phyloP scores from a whole-genome alignment of 2,329 filamentous ascomycete genomes.

The Scolecobasidium constrictum region DNA sequence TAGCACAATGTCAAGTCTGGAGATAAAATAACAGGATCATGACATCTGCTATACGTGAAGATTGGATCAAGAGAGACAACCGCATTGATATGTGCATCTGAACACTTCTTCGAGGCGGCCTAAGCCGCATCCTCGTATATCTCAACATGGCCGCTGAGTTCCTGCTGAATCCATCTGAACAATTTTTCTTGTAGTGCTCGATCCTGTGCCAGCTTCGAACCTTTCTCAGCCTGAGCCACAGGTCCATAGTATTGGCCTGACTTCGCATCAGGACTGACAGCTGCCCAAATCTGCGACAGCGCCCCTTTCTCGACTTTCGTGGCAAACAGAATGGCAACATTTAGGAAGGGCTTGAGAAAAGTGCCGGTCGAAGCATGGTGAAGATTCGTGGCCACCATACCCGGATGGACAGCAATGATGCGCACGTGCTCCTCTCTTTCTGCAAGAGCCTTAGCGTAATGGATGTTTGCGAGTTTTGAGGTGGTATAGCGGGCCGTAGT shows the following conservation, averaged over 20 bases:
- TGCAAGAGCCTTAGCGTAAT: constrained; percentile 33
- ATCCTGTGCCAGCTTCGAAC: constrained; percentile 8
- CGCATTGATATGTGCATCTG: too few species aligned
- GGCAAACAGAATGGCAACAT: not conserved
- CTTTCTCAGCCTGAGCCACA: not conserved
- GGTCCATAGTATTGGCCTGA: constrained; percentile 7
- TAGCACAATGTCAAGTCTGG: too few species aligned
- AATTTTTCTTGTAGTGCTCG: constrained; percentile 10
- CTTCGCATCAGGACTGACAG: not conserved
- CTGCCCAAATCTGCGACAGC: constrained; percentile 9
- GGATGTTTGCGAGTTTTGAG: constrained; percentile 40
- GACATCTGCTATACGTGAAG: too few species aligned
- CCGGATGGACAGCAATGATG: constrained; percentile 35
- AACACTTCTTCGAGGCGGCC: too few species aligned
- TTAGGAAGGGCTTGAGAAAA: too few species aligned
- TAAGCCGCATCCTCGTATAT: too few species aligned
- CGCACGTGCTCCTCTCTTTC: constrained; percentile 34
- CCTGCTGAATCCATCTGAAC: too few species aligned
- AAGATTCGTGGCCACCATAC: constrained; percentile 38
- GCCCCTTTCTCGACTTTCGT: not conserved
- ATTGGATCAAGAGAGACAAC: too few species aligned
- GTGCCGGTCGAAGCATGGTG: too few species aligned
- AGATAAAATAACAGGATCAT: too few species aligned
- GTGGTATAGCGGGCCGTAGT: constrained; percentile 35
- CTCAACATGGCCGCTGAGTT: too few species aligned